Base-by-base conservation (phyloP, 176 grass and related monocot genomes). In the Zizania latifolia region DNA sequence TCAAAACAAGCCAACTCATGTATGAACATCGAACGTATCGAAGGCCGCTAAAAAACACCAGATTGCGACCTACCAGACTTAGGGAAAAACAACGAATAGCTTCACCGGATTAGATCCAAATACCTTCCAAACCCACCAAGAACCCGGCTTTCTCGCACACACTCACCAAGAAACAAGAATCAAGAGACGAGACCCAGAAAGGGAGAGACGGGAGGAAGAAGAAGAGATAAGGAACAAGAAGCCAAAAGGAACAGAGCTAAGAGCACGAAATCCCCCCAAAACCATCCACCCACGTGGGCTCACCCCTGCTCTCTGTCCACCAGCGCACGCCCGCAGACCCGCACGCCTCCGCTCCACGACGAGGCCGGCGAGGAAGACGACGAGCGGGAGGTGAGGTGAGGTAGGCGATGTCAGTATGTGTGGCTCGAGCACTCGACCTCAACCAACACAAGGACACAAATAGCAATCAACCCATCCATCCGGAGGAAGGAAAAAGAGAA, bases 71-170 rank as follows among this genome's bases (percentile, higher is more conserved):
- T 36, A 19, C 7, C 48, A 65, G 8, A 58, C 19, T 16, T 6
- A 36, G 32, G n/a, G 61, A 68, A 37, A 41, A 21, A 27, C 62
- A 74, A 29, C 0, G n/a, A 61, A 66, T 22, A 16, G 12, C 27
- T 61, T 83, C 38, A 34, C 19, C 16, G 6, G 53, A 78, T 68
- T 22, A 8, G 74, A 87, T 78, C 74, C 61, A 14, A 16, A 12
- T 1, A 54, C 70, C 62, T 51, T 33, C 24, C 31, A 60, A 56
- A 21, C 46, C 40, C 37, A 12, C 11, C 8, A 15, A 10, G 46
- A 83, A 35, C 43, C 65, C 30, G 58, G 27, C 48, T 35, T 17
- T 17, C 21, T 45, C 65, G n/a, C 34, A 8, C 27, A 43, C 14
- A 38, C 21, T 46, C 16, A 5, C 39, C 51, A 37, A 65, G 38